Conservation (phyloP, 2,329 filamentous ascomycete species). For the Trichophyton verrucosum region DNA sequence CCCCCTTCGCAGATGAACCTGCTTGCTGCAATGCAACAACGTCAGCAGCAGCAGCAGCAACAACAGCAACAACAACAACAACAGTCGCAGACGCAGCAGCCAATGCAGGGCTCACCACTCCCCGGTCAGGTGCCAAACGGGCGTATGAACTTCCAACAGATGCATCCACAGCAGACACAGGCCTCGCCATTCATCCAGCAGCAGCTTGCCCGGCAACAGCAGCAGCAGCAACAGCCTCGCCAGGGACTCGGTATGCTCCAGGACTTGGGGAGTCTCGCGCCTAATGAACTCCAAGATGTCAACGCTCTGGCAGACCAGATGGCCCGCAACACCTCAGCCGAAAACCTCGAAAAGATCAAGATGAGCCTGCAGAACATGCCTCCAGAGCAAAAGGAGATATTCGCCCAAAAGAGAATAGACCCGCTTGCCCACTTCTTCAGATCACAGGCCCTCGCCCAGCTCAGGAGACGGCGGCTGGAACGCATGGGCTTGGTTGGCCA, state of each 20-base stretch:
- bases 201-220: not conserved
- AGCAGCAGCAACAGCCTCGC: slow-evolving; percentile 5
- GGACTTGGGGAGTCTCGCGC: slow-evolving; percentile 20
- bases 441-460: slow-evolving; percentile 34
- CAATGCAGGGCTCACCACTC: slow-evolving; percentile 10
- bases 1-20: slow-evolving; percentile 31
- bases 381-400: slow-evolving; percentile 36
- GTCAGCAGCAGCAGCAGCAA: slow-evolving; percentile 14
- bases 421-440: slow-evolving; percentile 41
- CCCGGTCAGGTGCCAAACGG: slow-evolving; percentile 1
- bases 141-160: slow-evolving; percentile 4
- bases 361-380: slow-evolving; percentile 35
- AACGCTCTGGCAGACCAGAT: slow-evolving; percentile 35
- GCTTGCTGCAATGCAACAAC: slow-evolving; percentile 32
- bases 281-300: slow-evolving; percentile 23
- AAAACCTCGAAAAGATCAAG: slow-evolving; percentile 38
- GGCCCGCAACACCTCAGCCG: slow-evolving; percentile 32
- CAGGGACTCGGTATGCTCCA: slow-evolving; percentile 17
- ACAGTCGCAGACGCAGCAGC: not conserved
- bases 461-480: slow-evolving; percentile 24
- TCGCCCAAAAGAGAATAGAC: slow-evolving; percentile 36
- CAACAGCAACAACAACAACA: slow-evolving; percentile 7
- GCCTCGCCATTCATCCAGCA: slow-evolving; percentile 6
- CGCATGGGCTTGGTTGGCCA: slow-evolving; percentile 22
- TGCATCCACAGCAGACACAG: slow-evolving; percentile 19